A percentile compares a stretch with the other conserved stretches of the same genome.
phyloP scores from a whole-genome alignment of 345 rosid species.

The Euclidium syriacum region DNA sequence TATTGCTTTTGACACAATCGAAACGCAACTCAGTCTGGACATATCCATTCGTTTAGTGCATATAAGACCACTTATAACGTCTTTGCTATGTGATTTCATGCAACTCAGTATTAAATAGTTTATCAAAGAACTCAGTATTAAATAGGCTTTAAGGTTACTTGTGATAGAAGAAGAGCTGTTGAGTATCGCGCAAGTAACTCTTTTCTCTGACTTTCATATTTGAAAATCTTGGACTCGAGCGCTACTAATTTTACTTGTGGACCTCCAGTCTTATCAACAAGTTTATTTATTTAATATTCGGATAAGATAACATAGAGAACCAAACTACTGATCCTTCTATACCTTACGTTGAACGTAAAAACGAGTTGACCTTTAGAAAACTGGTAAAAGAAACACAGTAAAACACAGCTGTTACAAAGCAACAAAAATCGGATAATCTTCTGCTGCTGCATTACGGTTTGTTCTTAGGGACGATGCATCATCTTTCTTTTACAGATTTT shows the following conservation, averaged over 20 bases:
- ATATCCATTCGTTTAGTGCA: neutral
- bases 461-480: neutral
- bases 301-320: slow-evolving; percentile 1
- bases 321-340: slow-evolving; percentile 21
- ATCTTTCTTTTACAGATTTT: slow-evolving; percentile 45
- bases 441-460: slow-evolving; percentile 2
- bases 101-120: neutral
- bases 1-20: too few species aligned
- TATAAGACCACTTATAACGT: neutral
- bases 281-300: neutral
- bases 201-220: neutral
- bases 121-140: neutral
- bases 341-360: neutral
- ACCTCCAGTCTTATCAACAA: slow-evolving; percentile 7
- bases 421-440: slow-evolving; percentile 1
- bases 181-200: slow-evolving; percentile 9
- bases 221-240: neutral
- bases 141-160: too few species aligned
- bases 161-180: neutral
- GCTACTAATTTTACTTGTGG: neutral
- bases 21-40: too few species aligned
- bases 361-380: neutral
- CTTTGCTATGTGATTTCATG: neutral
- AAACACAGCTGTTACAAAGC: slow-evolving; percentile 4
- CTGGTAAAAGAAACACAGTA: slow-evolving; percentile 1